A percentile compares a stretch with the other conserved stretches of the same genome.
Conservation (phyloP, 345 rosid genomes). For the Dimocarpus longan region DNA sequence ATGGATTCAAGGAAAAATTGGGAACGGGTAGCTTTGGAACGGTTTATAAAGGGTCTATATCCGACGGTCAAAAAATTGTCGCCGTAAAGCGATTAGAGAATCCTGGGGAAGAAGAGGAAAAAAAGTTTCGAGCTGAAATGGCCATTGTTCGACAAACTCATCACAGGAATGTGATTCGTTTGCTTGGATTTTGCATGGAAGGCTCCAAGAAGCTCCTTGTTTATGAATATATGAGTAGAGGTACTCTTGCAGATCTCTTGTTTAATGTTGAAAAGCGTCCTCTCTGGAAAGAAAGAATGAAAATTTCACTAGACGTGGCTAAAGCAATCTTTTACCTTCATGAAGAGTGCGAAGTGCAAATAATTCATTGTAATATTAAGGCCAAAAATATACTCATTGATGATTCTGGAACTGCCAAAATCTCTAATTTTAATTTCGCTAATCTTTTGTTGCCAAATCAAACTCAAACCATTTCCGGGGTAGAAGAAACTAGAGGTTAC, state of each 20-base stretch:
- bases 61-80: background rate
- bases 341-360: conserved; percentile 23
- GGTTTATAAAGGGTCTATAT: background rate
- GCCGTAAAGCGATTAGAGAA: background rate
- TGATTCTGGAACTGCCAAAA: too few species aligned
- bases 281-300: conserved; percentile 15
- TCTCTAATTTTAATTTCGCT: too few species aligned
- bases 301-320: conserved; percentile 18
- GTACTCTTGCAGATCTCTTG: conserved; percentile 20
- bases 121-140: conserved; percentile 5
- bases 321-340: conserved; percentile 23
- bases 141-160: background rate
- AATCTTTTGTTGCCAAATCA: too few species aligned
- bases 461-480: background rate
- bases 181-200: background rate
- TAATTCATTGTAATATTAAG: background rate
- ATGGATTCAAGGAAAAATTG: background rate
- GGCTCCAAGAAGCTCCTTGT: conserved; percentile 5
- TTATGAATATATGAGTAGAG: conserved; percentile 8
- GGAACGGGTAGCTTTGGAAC: background rate
- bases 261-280: background rate
- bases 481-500: conserved; percentile 16
- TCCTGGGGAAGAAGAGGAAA: background rate
- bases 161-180: background rate
- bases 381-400: too few species aligned